Evolutionary conservation across 2,329 filamentous ascomycete genomes (phyloP), one percentile per base, ranked within the genome.

Genomic region (Fusarium mundagurra): DNA sequence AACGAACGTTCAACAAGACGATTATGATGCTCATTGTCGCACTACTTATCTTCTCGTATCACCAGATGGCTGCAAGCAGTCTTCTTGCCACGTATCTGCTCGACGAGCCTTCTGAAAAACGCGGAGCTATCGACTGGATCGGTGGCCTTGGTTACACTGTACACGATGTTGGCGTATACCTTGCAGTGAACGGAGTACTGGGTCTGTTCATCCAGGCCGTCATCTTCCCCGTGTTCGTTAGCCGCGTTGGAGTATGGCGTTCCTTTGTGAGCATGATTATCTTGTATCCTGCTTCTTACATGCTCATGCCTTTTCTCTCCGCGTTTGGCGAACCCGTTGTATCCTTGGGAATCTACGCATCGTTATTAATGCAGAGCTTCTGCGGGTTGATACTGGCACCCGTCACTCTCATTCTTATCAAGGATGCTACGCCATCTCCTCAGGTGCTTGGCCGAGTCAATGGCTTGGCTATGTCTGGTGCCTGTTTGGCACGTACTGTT

Each of bases 191-290:
- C 74, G 93, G 92, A 6, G 82, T 92, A 71, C 90, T 95, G 64
- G 92, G 92, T 1, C 87, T 95, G 2, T 85, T 92, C 75, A 91
- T 95, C 50, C 93, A 95, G 82, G 93, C 88, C 3, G 81, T 94
- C 51, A 84, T 95, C 36, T 94, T 94, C 77, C 92, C 92, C 8
- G 76, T 90, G 22, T 84, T 92, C 69, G 90, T 92, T 7, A 86
- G 89, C 61, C 87, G 85, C 72, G 84, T 94, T 20, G 92, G 92
- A 4, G 86, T 94, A 4, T 94, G 91, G 91, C 87, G 85, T 57
- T 86, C 92, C 0, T 92, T 94, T 77, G 82, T 93, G 44, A 71
- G 90, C 41, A 92, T 92, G 73, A 90, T 92, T 0, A 77, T 92
- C 17, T 83, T 92, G 4, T 92, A 94, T 78, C 92, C 92, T 0